Percentiles rank a stretch among this genome's conserved stretches.
phyloP scores from a whole-genome alignment of 2,329 filamentous ascomycete genomes.

The Xylariaceae sp. region DNA sequence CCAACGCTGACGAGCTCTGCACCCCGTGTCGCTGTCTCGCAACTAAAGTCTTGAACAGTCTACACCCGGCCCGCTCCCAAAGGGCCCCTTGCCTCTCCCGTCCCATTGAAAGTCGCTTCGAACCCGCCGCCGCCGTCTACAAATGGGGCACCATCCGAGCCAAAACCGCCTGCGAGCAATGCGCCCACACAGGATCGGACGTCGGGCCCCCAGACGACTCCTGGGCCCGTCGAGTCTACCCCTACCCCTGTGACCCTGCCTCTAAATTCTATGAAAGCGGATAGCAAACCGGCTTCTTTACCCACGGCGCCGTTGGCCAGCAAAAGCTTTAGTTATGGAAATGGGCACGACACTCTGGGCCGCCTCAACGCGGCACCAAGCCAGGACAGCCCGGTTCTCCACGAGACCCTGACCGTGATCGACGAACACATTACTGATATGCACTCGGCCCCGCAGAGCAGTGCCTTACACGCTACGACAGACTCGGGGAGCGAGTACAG shows the following conservation, averaged over 20 bases:
- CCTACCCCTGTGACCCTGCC: conserved; percentile 30
- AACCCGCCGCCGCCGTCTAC: conserved; percentile 17
- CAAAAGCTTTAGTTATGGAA: conserved; percentile 21
- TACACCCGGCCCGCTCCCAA: conserved; percentile 55
- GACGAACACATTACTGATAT: conserved; percentile 95
- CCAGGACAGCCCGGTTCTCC: conserved; percentile 62
- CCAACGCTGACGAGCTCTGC: conserved; percentile 4
- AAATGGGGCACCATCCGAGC: conserved; percentile 15
- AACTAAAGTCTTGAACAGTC: too few relatives aligned
- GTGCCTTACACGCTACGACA: conserved; percentile 47
- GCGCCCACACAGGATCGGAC: conserved; percentile 20
- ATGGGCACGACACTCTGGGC: conserved; percentile 31
- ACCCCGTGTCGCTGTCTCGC: too few relatives aligned
- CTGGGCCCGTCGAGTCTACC: conserved; percentile 19
- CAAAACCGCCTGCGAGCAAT: conserved; percentile 16
- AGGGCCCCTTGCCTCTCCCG: conserved; percentile 19
- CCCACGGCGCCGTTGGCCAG: conserved; percentile 17
- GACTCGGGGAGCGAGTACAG: conserved; percentile 91
- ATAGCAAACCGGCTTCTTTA: conserved; percentile 21
- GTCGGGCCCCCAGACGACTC: conserved; percentile 11
- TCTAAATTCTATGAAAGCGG: conserved; percentile 33
- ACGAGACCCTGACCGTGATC: conserved; percentile 91
- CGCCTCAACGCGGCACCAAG: conserved; percentile 37
- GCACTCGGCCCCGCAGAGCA: conserved; percentile 45
- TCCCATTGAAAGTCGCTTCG: conserved; percentile 21